Conservation (phyloP, 345 rosid species). For the Combretum micranthum region DNA sequence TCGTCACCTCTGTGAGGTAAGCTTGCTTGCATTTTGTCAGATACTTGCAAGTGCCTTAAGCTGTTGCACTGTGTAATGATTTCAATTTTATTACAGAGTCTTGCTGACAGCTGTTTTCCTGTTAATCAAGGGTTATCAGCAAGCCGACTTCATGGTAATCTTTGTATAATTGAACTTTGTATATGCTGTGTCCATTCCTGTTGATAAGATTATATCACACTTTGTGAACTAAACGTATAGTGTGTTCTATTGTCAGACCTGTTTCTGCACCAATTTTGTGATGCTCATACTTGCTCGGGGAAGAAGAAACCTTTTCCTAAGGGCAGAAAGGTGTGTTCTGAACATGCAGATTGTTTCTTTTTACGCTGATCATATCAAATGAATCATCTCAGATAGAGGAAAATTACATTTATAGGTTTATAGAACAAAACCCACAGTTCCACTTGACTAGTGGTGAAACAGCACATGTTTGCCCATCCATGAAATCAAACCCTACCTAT, state of each 20-base stretch:
- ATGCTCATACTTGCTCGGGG: constrained; percentile 76
- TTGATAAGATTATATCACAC: background rate
- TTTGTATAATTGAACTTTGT: constrained; percentile 1
- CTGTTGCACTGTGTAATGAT: background rate
- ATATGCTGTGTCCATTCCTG: background rate
- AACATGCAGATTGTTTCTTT: background rate
- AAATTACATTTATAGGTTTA: too few species aligned
- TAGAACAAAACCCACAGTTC: too few species aligned
- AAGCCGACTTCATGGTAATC: constrained; percentile 81
- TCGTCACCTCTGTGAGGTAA: constrained; percentile 90
- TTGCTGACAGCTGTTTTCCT: constrained; percentile 91
- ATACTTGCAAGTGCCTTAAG: background rate
- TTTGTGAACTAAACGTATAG: constrained; percentile 3
- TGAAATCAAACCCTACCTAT: too few species aligned
- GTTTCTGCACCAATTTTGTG: constrained; percentile 87
- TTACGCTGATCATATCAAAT: constrained; percentile 3
- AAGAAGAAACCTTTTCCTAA: constrained; percentile 53
- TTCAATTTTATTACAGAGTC: constrained; percentile 41
- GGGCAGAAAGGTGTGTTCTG: constrained; percentile 67
- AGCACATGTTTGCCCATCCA: too few species aligned
- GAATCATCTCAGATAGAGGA: too few species aligned
- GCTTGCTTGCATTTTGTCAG: constrained; percentile 5
- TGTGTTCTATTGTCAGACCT: constrained; percentile 42
- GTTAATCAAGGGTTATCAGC: constrained; percentile 66
- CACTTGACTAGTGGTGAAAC: too few species aligned